A percentile compares a stretch with the other conserved stretches of the same genome.
Conservation (phyloP, 306 rosid genomes). For the Clitoria ternatea region DNA sequence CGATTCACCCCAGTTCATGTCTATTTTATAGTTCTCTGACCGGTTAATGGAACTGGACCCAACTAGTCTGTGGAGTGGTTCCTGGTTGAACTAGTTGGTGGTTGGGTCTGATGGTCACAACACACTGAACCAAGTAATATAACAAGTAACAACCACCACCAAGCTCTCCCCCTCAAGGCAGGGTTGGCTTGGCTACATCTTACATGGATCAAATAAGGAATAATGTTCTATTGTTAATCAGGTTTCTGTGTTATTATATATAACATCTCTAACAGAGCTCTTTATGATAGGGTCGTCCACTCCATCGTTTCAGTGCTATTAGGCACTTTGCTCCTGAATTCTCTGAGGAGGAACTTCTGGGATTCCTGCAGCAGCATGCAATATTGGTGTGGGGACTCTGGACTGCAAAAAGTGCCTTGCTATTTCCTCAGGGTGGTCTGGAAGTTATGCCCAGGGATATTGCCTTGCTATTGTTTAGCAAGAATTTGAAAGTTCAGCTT, state of each 20-base stretch:
- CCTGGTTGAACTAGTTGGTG: neutral
- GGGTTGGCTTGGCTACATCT: neutral
- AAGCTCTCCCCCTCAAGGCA: neutral
- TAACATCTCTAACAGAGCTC: slow-evolving; percentile 9
- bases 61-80: neutral
- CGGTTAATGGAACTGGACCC: neutral
- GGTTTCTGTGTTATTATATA: neutral
- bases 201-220: neutral
- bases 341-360: slow-evolving; percentile 49
- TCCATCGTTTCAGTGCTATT: slow-evolving; percentile 58
- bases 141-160: neutral
- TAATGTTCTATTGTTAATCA: neutral
- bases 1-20: neutral
- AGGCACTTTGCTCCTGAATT: slow-evolving; percentile 74
- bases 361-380: slow-evolving; percentile 61
- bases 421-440: slow-evolving; percentile 28
- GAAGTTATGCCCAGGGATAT: slow-evolving; percentile 50
- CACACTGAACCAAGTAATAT: neutral
- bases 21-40: neutral
- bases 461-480: slow-evolving; percentile 44
- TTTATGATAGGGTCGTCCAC: slow-evolving; percentile 56
- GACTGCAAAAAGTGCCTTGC: slow-evolving; percentile 60
- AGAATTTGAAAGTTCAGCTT: slow-evolving; percentile 42
- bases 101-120: neutral
- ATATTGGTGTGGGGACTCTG: slow-evolving; percentile 65